A percentile compares a stretch with the other conserved stretches of the same genome.
phyloP scores from a whole-genome alignment of 345 rosid species.

The Turritis glabra region DNA sequence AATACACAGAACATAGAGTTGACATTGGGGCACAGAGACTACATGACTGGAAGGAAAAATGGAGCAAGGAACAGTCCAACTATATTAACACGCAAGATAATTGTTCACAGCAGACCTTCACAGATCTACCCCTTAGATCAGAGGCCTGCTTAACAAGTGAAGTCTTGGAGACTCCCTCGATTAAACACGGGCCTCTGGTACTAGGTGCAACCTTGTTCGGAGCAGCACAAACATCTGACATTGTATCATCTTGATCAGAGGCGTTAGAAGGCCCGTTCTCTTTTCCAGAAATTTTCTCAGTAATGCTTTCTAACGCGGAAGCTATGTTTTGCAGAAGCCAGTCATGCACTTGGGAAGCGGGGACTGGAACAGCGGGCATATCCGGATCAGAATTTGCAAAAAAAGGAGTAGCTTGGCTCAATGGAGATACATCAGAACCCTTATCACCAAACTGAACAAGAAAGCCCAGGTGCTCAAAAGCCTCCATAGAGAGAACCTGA shows the following conservation, averaged over 20 bases:
- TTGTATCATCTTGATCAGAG: conserved; percentile 86
- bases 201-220: conserved; percentile 62
- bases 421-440: conserved; percentile 72
- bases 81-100: neutral
- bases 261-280: conserved; percentile 73
- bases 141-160: conserved; percentile 86
- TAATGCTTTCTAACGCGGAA: conserved; percentile 68
- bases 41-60: neutral
- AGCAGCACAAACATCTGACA: conserved; percentile 86
- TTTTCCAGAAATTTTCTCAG: conserved; percentile 85
- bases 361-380: conserved; percentile 97
- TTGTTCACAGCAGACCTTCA: conserved; percentile 61
- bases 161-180: conserved; percentile 94
- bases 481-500: conserved; percentile 91
- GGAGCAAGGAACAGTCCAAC: neutral
- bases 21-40: conserved; percentile 6
- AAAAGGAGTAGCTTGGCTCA: conserved; percentile 92
- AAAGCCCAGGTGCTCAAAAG: conserved; percentile 95
- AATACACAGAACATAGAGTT: conserved; percentile 18
- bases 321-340: conserved; percentile 88
- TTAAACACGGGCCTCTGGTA: conserved; percentile 70
- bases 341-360: conserved; percentile 83
- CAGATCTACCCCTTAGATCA: conserved; percentile 85
- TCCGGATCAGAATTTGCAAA: conserved; percentile 99
- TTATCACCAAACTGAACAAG: conserved; percentile 92